Conservation (phyloP, 805 yeast genomes). For the Pichia californica region DNA sequence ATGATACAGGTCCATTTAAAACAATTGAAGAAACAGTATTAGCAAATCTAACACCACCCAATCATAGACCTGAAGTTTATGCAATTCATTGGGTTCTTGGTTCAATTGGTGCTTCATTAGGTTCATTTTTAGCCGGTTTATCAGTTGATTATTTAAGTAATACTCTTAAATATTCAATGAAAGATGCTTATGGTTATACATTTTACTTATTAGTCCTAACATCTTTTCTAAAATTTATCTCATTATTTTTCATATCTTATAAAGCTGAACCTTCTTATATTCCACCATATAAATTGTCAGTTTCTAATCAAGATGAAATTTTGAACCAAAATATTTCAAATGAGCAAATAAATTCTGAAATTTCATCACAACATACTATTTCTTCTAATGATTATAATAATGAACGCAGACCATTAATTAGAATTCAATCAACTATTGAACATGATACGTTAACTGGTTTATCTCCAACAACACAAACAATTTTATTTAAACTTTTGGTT, state of each 20-base stretch:
- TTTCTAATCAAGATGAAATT: neutral
- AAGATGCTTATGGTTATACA: conserved; percentile 47
- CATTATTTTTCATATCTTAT: conserved; percentile 45
- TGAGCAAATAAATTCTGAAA: neutral
- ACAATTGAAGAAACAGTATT: conserved; percentile 78
- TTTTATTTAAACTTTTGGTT: conserved; percentile 42
- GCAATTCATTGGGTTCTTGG: conserved; percentile 69
- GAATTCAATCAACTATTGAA: conserved; percentile 18
- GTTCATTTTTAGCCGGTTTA: conserved; percentile 59
- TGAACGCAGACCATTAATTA: conserved; percentile 12
- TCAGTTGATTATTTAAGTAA: conserved; percentile 41
- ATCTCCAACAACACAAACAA: conserved; percentile 37
- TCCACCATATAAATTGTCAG: conserved; percentile 18
- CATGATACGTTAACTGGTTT: conserved; percentile 28
- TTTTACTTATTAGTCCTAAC: conserved; percentile 51
- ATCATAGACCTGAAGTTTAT: conserved; percentile 62
- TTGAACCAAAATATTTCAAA: neutral
- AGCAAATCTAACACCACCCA: conserved; percentile 67
- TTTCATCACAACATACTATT: neutral
- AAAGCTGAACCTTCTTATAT: conserved; percentile 42
- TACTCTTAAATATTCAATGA: conserved; percentile 25
- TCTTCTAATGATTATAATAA: neutral
- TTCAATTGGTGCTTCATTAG: conserved; percentile 68
- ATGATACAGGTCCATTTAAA: conserved; percentile 86
- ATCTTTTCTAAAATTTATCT: conserved; percentile 45